Base-by-base conservation (phyloP, 2,329 filamentous ascomycete species). In the Penicillium polonicum region DNA sequence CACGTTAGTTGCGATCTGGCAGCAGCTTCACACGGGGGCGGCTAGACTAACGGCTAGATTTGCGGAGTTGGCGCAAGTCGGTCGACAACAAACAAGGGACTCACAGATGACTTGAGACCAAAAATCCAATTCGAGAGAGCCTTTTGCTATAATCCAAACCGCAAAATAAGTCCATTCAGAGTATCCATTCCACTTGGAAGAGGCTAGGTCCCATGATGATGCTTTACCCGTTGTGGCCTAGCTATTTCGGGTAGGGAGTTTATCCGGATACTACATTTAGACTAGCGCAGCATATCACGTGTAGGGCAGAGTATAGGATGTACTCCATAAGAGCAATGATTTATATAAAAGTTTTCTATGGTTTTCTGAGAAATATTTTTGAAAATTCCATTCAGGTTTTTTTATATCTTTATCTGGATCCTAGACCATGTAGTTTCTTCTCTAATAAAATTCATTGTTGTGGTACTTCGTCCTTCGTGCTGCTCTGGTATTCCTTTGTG, bases 1-100 rank as follows among this genome's bases (percentile, higher is more conserved):
- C 61, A 67, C 58, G 65, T 64, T 68, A 66, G 61, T 69, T 67
- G 71, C 69, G 67, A 72, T 65, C 61, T 70, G 64, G 68, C 64
- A 62, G 65, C 52, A 70, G 60, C 62, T 63, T 64, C 27, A 55
- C 41, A 45, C 23, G 56, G 58, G 58, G 57, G 60, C 25, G 45
- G 60, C 49, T 57, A 58, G 60, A 61, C 57, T 51, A 36, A 52
- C 31, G 7, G 41, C 6, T 53, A 38, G 49, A 53, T 44, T 55
- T 56, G 53, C 31, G 48, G 39, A 56, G 31, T 56, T 31, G 55
- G 55, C 42, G 49, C 58, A 54, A 52, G 35, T 41, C 27, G 41
- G 45, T 21, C n/a, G 17, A 58, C 44, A 23, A 50, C 27, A 13
- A 42, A 49, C n/a, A 50, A 27, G 25, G 35, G 12, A 45, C 23